Conservation (phyloP, 2,329 filamentous ascomycete genomes). For the Botrytis pseudocinerea region DNA sequence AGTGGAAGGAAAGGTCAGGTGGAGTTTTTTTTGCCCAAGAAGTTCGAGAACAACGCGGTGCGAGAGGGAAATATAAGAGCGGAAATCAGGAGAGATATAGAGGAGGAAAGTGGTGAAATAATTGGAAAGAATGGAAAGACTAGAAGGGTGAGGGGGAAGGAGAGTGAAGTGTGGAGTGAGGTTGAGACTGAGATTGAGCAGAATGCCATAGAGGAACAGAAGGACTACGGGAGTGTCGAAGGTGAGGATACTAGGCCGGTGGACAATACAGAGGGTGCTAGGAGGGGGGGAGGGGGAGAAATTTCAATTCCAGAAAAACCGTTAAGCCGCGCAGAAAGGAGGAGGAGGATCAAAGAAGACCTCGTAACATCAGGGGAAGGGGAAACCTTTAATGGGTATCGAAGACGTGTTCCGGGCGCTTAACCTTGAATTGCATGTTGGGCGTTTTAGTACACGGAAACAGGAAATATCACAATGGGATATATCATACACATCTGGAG, state of each 20-base stretch:
- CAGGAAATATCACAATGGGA: background rate
- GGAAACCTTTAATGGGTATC: conserved; percentile 50
- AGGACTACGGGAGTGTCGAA: background rate
- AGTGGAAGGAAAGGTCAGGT: conserved; percentile 23
- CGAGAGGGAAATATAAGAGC: background rate
- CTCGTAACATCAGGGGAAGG: conserved; percentile 46
- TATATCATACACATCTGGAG: background rate
- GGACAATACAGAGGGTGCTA: conserved; percentile 54
- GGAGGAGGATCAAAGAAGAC: conserved; percentile 59
- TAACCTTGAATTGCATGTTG: background rate
- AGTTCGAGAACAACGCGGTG: conserved; percentile 15
- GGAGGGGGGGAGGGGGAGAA: conserved; percentile 36
- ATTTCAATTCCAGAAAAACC: conserved; percentile 27
- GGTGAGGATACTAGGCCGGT: conserved; percentile 43
- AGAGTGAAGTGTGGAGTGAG: background rate
- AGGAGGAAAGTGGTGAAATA: background rate
- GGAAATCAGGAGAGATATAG: conserved; percentile 3
- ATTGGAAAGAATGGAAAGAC: background rate
- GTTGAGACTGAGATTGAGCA: background rate
- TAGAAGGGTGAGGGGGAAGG: background rate
- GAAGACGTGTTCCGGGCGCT: conserved; percentile 47
- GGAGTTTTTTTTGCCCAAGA: conserved; percentile 30
- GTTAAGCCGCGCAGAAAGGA: conserved; percentile 43
- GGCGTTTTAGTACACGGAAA: background rate
- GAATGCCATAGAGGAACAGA: background rate